Evolutionary conservation across 306 rosid genomes (phyloP), one percentile per base, ranked within the genome.

Genomic region (Quercus robur): DNA sequence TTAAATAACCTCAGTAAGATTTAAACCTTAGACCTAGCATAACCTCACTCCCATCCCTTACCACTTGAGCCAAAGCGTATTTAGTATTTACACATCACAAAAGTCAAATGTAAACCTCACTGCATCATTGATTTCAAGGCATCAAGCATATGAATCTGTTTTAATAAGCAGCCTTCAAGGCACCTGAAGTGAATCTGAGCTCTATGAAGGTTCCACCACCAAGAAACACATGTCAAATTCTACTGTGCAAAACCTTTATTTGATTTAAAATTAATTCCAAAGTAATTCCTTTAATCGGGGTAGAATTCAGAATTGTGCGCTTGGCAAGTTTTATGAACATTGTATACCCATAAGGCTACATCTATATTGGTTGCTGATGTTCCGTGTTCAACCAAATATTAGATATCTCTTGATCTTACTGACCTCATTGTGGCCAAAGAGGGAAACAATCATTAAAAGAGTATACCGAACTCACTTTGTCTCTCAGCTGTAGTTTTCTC

Each of bases 401-500:
- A 49, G 11, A 17, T 19, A 62, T 57, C 10, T 46, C 54, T 70
- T 13, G 10, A 21, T 59, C 21, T 21, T 23, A 59, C 25, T 12
- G 31, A n/a, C 77, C 71, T 66, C 55, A 20, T 58, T 54, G 11
- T n/a, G 68, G 57, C 23, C 19, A 54, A 13, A 57, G 35, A 54
- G 8, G 23, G 31, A 11, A 28, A 15, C 70, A 63, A 28, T 26
- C 70, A 63, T 1, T 26, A 26, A 63, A 31, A 26, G 21, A 51
- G 8, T 35, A 55, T 5, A 58, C 18, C 33, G 28, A 54, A 86
- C 90, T 84, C 80, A 92, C 98, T 64, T 94, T 94, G 56, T 94
- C 97, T 84, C 98, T 88, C 87, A 92, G 83, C 17, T 79, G 90
- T 51, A 76, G 89, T 31, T 94, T 94, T 78, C 98, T 91, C 88